These are phyloP conservation scores for Thymus mandschuricus DNA, from an alignment of 257 asterid species.

Conservation along the genomic window DNA sequence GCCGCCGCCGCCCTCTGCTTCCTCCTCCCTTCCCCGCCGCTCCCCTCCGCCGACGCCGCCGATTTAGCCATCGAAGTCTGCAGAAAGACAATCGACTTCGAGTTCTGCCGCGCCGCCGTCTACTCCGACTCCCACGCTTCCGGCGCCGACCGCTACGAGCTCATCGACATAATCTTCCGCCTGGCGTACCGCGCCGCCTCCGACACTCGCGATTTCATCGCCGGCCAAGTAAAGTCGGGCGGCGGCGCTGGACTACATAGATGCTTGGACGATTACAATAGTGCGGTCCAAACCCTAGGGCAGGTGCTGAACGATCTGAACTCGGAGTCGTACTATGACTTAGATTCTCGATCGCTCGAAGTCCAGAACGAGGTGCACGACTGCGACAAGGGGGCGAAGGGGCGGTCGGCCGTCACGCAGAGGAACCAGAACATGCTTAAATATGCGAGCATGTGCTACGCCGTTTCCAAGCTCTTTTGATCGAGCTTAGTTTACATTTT, in stretches of 20 bases:
- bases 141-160: constrained; percentile 32
- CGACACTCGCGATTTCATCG: constrained; percentile 26
- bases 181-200: constrained; percentile 31
- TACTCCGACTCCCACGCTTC: constrained; percentile 44
- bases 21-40: background rate
- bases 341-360: constrained; percentile 19
- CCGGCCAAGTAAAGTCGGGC: background rate
- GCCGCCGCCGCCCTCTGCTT: constrained; percentile 9
- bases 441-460: constrained; percentile 34
- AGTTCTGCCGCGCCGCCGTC: constrained; percentile 39
- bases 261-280: constrained; percentile 31
- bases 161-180: constrained; percentile 33
- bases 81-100: constrained; percentile 36
- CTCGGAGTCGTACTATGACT: constrained; percentile 30
- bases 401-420: background rate
- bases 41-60: background rate
- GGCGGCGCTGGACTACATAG: background rate
- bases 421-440: constrained; percentile 33
- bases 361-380: constrained; percentile 9
- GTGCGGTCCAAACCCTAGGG: constrained; percentile 17
- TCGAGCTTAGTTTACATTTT: no score
- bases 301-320: constrained; percentile 35
- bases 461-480: constrained; percentile 34
- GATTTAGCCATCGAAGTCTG: constrained; percentile 40
- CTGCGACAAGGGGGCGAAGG: constrained; percentile 27